Evolutionary conservation across 2,329 filamentous ascomycete species (phyloP).

Genomic region (Dactylellina drechsleri): DNA sequence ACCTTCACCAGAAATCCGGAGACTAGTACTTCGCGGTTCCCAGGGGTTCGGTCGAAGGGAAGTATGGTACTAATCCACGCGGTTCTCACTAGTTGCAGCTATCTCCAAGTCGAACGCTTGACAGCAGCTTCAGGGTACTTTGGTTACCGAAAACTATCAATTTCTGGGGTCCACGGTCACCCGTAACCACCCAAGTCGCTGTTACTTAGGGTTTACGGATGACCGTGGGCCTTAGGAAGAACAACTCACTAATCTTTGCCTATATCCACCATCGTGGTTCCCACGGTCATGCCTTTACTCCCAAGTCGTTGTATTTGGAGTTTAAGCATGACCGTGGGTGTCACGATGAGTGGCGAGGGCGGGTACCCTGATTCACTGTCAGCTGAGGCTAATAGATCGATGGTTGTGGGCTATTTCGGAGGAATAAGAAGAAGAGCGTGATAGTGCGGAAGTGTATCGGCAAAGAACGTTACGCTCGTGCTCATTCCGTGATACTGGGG

Average conservation of each 20-base stretch:
- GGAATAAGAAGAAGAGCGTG: too few relatives aligned
- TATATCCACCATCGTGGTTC: too few relatives aligned
- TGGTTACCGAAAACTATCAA: too few relatives aligned
- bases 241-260: too few relatives aligned
- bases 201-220: not conserved
- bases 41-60: not conserved
- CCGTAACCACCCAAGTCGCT: not conserved
- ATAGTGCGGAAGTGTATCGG: too few relatives aligned
- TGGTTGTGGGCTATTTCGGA: too few relatives aligned
- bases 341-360: too few relatives aligned
- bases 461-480: not conserved
- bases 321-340: not conserved
- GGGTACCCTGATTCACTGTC: too few relatives aligned
- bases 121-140: not conserved
- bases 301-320: not conserved
- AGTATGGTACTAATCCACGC: conserved; percentile 19
- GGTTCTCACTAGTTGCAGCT: conserved; percentile 7
- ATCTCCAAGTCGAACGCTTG: not conserved
- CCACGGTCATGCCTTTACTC: too few relatives aligned
- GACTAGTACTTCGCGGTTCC: not conserved
- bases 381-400: too few relatives aligned
- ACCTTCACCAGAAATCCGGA: conserved; percentile 9
- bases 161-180: not conserved
- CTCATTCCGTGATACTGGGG: too few relatives aligned
- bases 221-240: not conserved